Conservation (phyloP, 495 filamentous ascomycete genomes). For the Daldinia grandis region DNA sequence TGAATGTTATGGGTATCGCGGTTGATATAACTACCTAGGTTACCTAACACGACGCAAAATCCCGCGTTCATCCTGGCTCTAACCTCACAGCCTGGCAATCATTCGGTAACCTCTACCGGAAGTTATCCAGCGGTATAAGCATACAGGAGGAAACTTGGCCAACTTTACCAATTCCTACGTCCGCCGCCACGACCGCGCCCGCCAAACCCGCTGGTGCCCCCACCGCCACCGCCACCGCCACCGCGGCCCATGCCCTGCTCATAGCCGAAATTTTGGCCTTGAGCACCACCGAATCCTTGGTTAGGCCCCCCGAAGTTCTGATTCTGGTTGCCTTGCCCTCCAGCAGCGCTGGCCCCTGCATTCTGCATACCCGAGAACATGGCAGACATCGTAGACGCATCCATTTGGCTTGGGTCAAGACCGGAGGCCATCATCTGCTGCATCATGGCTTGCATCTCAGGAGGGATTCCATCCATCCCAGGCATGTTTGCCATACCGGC, state of each 20-base stretch:
- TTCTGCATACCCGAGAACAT: conserved; percentile 62
- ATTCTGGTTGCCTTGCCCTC: conserved; percentile 55
- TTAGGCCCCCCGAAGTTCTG: conserved; percentile 54
- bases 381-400: conserved; percentile 59
- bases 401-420: conserved; percentile 84
- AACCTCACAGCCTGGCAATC: not conserved
- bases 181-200: conserved; percentile 55
- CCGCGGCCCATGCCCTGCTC: conserved; percentile 62
- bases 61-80: not conserved
- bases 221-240: conserved; percentile 49
- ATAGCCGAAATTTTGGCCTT: conserved; percentile 64
- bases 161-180: conserved; percentile 46
- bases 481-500: conserved; percentile 70
- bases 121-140: not conserved
- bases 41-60: not conserved
- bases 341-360: conserved; percentile 47
- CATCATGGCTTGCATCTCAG: conserved; percentile 85
- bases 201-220: conserved; percentile 57
- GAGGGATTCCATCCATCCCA: conserved; percentile 75
- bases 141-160: not conserved
- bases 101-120: not conserved
- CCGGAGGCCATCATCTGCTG: conserved; percentile 81
- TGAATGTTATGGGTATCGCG: conserved; percentile 16
- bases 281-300: conserved; percentile 58
- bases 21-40: conserved; percentile 1